These are phyloP conservation scores for Magnaporthiopsis rhizophila DNA, from an alignment of 2,329 filamentous ascomycete species.

Conservation along the genomic window DNA sequence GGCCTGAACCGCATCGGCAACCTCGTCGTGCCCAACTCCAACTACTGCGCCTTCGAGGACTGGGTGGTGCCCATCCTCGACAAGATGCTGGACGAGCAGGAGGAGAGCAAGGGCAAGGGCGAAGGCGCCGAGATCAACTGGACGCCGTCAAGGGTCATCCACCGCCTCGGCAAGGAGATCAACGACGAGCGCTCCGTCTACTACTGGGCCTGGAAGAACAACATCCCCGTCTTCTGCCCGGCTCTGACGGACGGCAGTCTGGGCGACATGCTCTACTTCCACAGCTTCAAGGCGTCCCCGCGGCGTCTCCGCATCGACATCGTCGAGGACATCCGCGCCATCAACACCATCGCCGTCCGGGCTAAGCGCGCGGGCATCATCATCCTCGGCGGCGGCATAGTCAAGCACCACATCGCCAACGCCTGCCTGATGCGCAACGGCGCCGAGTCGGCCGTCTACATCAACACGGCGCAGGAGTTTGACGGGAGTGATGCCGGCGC, in stretches of 20 bases:
- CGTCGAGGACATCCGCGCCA: conserved; percentile 83
- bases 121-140: conserved; percentile 66
- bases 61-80: conserved; percentile 97
- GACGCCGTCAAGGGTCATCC: conserved; percentile 91
- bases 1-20: conserved; percentile 96
- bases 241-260: conserved; percentile 91
- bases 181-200: conserved; percentile 86
- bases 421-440: conserved; percentile 97
- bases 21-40: conserved; percentile 88
- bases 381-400: conserved; percentile 84
- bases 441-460: conserved; percentile 92
- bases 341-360: conserved; percentile 85
- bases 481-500: conserved; percentile 96
- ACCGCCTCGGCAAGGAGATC: conserved; percentile 85
- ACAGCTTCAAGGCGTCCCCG: conserved; percentile 86
- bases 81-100: conserved; percentile 87
- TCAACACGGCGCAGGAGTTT: conserved; percentile 96
- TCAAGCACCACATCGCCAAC: conserved; percentile 98
- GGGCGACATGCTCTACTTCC: conserved; percentile 98
- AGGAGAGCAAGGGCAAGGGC: conserved; percentile 55
- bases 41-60: conserved; percentile 96
- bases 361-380: conserved; percentile 92
- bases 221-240: conserved; percentile 95
- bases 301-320: conserved; percentile 79
- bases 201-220: conserved; percentile 96